phyloP scores from a whole-genome alignment of 2,329 filamentous ascomycete species.

The Pyrenochaeta sp. region DNA sequence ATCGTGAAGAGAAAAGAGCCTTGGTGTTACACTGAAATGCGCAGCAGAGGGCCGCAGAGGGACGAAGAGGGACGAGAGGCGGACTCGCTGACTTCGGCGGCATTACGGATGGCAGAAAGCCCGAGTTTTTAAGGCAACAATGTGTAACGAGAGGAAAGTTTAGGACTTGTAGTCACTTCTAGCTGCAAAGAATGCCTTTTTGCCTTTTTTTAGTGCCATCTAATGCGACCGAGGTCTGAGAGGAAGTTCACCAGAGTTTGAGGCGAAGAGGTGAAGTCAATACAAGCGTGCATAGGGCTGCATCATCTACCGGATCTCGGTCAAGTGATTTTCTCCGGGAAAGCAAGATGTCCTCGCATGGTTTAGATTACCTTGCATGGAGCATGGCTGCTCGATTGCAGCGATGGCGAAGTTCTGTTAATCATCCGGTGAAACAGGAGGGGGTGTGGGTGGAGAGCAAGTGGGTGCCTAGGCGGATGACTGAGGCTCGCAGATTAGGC shows the following conservation, averaged over 20 bases:
- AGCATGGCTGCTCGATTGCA: background rate
- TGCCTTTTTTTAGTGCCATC: background rate
- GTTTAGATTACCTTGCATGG: background rate
- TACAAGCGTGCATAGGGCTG: background rate
- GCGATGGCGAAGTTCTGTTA: background rate
- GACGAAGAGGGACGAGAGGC: slow-evolving; percentile 1
- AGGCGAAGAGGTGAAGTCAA: background rate
- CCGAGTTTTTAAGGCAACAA: background rate
- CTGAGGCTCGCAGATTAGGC: too few species aligned
- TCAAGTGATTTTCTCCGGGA: background rate
- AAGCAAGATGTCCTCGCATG: background rate
- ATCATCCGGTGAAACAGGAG: too few species aligned
- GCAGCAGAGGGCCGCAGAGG: background rate
- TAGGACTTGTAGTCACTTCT: background rate
- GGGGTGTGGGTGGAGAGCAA: too few species aligned
- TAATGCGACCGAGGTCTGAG: background rate
- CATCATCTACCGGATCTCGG: background rate
- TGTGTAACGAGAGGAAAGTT: background rate
- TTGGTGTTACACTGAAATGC: background rate
- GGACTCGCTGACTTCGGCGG: background rate
- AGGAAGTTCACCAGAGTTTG: background rate
- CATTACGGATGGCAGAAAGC: background rate
- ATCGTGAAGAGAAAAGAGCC: background rate
- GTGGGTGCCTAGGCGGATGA: too few species aligned
- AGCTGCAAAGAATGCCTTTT: background rate